Evolutionary conservation across 1,139 yeast species (phyloP).

Genomic region (Taphrina wiesneri): DNA sequence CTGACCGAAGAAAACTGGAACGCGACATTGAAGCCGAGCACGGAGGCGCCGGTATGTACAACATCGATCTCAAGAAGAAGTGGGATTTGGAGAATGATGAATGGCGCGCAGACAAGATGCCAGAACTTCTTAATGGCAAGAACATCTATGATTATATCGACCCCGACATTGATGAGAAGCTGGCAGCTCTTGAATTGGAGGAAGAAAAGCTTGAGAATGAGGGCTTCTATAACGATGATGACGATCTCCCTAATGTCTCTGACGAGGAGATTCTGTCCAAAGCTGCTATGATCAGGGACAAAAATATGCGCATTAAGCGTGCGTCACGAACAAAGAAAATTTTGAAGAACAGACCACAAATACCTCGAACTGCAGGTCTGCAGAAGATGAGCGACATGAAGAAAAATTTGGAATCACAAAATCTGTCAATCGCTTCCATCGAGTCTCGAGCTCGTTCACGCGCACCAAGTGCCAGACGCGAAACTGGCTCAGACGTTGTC

Average conservation of each 20-base stretch:
- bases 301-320: slow-evolving; percentile 87
- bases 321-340: slow-evolving; percentile 87
- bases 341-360: slow-evolving; percentile 71
- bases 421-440: slow-evolving; percentile 76
- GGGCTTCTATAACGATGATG: slow-evolving; percentile 93
- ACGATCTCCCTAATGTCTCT: slow-evolving; percentile 51
- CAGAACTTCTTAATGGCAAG: slow-evolving; percentile 92
- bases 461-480: slow-evolving; percentile 49
- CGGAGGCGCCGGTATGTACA: slow-evolving; percentile 98
- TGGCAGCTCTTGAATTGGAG: slow-evolving; percentile 93
- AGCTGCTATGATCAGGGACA: slow-evolving; percentile 93
- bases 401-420: slow-evolving; percentile 81
- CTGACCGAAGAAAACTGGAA: slow-evolving; percentile 76
- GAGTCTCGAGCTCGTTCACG: slow-evolving; percentile 46
- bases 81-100: slow-evolving; percentile 91
- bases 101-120: slow-evolving; percentile 97
- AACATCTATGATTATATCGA: slow-evolving; percentile 97
- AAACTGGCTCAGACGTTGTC: slow-evolving; percentile 76
- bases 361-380: slow-evolving; percentile 88
- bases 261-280: slow-evolving; percentile 76
- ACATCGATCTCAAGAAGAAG: slow-evolving; percentile 76
- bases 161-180: slow-evolving; percentile 88
- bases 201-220: slow-evolving; percentile 90
- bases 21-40: slow-evolving; percentile 89
- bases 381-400: slow-evolving; percentile 80